A percentile compares a stretch with the other conserved stretches of the same genome.
Conservation (phyloP, 2,329 filamentous ascomycete genomes). For the Amesomyces nigricolor region DNA sequence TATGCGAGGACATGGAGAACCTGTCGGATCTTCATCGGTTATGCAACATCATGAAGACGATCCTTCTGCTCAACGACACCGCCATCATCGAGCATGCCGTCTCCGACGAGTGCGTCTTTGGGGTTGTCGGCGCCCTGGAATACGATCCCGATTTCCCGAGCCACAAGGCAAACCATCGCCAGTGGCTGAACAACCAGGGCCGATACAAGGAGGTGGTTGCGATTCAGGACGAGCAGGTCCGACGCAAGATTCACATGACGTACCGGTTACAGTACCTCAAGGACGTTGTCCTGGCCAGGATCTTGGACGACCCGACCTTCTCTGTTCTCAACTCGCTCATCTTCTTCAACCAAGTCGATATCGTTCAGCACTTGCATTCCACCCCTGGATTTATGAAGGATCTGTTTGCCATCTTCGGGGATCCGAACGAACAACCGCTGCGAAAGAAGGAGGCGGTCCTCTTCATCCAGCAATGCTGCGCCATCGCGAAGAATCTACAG, state of each 20-base stretch:
- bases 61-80: constrained; percentile 92
- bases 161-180: constrained; percentile 94
- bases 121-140: constrained; percentile 91
- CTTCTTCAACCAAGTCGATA: constrained; percentile 98
- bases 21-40: constrained; percentile 79
- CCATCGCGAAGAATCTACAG: constrained; percentile 91
- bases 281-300: constrained; percentile 93
- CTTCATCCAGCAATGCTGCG: constrained; percentile 94
- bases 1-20: constrained; percentile 88
- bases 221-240: constrained; percentile 76
- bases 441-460: constrained; percentile 90
- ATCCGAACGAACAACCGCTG: constrained; percentile 56
- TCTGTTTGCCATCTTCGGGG: constrained; percentile 78
- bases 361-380: constrained; percentile 86
- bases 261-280: constrained; percentile 96
- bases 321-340: constrained; percentile 96
- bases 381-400: constrained; percentile 75
- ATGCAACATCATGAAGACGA: constrained; percentile 96
- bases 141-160: constrained; percentile 97
- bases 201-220: constrained; percentile 94
- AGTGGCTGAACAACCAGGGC: constrained; percentile 82
- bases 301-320: constrained; percentile 95
- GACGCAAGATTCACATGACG: constrained; percentile 90
- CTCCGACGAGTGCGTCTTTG: constrained; percentile 79
- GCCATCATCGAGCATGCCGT: constrained; percentile 92